Base-by-base conservation (phyloP, 768 basidiomycete species). In the Rhodosporidiobolus sp. region DNA sequence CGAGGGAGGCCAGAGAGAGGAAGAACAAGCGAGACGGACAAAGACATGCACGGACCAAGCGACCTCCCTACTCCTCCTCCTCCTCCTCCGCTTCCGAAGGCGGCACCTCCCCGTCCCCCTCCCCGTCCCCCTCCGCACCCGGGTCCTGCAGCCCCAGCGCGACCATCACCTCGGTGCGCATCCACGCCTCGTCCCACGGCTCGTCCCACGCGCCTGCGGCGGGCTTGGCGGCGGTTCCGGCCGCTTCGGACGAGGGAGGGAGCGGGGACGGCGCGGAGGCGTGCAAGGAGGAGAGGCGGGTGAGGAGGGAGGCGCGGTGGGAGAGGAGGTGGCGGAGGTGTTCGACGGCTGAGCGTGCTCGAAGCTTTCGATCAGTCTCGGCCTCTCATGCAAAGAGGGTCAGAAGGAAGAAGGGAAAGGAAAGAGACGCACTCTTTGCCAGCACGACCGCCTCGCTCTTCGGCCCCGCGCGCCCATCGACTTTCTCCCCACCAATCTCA, bases 361-460 rank as follows among this genome's bases (percentile, higher is more conserved):
- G n/a, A n/a, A n/a, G n/a, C n/a, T n/a, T n/a, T n/a, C n/a, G n/a
- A n/a, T n/a, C n/a, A n/a, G n/a, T n/a, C n/a, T n/a, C n/a, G n/a
- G n/a, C n/a, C n/a, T n/a, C n/a, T n/a, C 6, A 43, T 4, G 9
- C 14, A 17, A 46, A 57, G 48, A 56, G 53, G 24, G 75, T 35
- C 54, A n/a, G 56, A 43, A 26, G 34, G 34, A 34, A 30, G 53
- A 20, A 54, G 14, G 58, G 45, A 50, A 63, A 50, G 73, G 26
- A 19, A 46, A 45, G 43, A 26, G 12, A 57, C 91, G 77, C 78
- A 94, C 93, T 92, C 82, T 94, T 93, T 50, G 87, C 86, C 50
- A 95, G 81, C 7, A 95, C 92, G 56, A 94, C 86, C 69, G 92
- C 91, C 82, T 95, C 93, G 80, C 92, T 94, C 77, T 90, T 85